These are phyloP conservation scores for Prosopis cineraria DNA, from an alignment of 306 rosid species.

Conservation along the genomic window DNA sequence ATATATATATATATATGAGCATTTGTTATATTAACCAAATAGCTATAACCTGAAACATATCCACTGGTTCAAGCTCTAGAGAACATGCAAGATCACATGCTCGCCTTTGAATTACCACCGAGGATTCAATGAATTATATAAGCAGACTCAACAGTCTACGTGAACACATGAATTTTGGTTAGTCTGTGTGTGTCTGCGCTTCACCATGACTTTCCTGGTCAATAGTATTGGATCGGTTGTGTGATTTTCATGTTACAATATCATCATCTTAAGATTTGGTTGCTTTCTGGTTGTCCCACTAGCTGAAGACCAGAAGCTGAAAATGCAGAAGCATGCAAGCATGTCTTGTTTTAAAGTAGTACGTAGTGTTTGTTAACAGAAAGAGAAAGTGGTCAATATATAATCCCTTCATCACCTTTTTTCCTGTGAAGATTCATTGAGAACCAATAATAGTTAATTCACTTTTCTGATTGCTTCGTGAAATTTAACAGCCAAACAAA, in stretches of 20 bases:
- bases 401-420: not conserved
- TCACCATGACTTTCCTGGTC: no score
- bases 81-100: not conserved
- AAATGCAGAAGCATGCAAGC: not conserved
- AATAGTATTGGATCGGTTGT: not conserved
- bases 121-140: not conserved
- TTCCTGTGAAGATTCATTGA: not conserved
- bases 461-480: not conserved
- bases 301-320: slow-evolving; percentile 10
- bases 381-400: not conserved
- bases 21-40: no score
- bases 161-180: not conserved
- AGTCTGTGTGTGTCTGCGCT: no score
- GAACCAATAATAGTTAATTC: not conserved
- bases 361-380: no score
- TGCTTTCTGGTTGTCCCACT: slow-evolving; percentile 9
- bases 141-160: not conserved
- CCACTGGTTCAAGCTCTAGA: not conserved
- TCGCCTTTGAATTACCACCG: not conserved
- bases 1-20: no score
- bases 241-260: not conserved
- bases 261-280: slow-evolving; percentile 8
- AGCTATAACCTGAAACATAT: not conserved
- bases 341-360: not conserved
- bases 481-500: not conserved